phyloP scores from a whole-genome alignment of 306 rosid genomes.

The apple (Malus domestica) region DNA sequence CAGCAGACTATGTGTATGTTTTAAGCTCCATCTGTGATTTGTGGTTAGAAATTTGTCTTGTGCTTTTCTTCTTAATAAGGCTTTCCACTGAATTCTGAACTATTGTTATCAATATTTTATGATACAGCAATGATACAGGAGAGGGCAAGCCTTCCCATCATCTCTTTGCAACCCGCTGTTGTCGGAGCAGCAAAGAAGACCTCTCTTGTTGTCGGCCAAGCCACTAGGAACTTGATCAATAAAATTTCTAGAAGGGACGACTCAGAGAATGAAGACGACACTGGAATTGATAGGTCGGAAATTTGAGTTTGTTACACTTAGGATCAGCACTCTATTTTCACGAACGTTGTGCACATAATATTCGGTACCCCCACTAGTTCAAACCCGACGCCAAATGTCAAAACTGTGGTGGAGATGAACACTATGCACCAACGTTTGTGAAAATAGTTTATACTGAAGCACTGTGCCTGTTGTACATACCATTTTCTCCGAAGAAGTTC shows the following conservation, averaged over 20 bases:
- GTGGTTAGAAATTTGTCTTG: not conserved
- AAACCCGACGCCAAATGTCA: not conserved
- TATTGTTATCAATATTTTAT: not conserved
- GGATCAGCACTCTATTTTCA: not conserved
- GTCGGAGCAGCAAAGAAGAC: slow-evolving; percentile 93
- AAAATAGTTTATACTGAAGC: no score
- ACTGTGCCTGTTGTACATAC: not conserved
- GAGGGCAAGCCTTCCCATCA: slow-evolving; percentile 78
- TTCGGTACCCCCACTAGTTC: not conserved
- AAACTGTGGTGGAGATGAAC: not conserved
- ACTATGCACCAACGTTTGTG: not conserved
- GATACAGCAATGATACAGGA: slow-evolving; percentile 82
- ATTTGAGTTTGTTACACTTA: slow-evolving; percentile 9
- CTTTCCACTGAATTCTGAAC: not conserved
- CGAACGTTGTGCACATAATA: not conserved
- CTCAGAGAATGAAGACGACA: slow-evolving; percentile 28
- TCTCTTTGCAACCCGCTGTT: slow-evolving; percentile 76
- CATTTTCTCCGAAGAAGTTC: not conserved
- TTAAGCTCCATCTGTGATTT: not conserved
- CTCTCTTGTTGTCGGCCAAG: slow-evolving; percentile 69
- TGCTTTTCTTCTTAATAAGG: not conserved
- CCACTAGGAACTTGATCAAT: slow-evolving; percentile 63
- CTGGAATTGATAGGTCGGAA: slow-evolving; percentile 42
- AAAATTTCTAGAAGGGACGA: slow-evolving; percentile 59
- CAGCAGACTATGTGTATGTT: slow-evolving; percentile 80